Evolutionary conservation across 2,329 filamentous ascomycete genomes (phyloP).

Genomic region (Hypoxylon sp.): DNA sequence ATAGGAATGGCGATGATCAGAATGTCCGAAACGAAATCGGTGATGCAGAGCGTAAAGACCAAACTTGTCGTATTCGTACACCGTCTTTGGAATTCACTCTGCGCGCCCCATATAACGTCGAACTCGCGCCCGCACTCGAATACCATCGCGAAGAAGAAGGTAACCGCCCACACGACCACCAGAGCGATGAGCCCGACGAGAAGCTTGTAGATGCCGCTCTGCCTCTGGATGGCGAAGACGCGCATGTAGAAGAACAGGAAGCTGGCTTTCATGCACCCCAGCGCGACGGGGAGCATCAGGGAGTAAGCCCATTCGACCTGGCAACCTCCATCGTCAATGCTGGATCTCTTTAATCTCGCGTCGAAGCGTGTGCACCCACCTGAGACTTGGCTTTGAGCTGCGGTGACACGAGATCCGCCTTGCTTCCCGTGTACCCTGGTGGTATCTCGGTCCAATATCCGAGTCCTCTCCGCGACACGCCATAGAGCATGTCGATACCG

Average conservation of each 20-base stretch:
- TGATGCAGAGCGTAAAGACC: conserved; percentile 33
- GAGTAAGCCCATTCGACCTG: conserved; percentile 41
- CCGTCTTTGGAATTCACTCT: conserved; percentile 8
- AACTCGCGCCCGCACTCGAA: conserved; percentile 38
- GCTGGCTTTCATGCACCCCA: conserved; percentile 41
- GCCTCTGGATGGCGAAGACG: conserved; percentile 35
- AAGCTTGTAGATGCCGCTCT: conserved; percentile 13
- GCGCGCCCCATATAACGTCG: conserved; percentile 33
- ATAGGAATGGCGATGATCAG: conserved; percentile 38
- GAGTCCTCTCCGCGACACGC: conserved; percentile 29
- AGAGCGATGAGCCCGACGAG: conserved; percentile 29
- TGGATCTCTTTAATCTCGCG: not conserved
- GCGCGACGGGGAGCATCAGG: conserved; percentile 40
- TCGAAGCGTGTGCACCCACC: conserved; percentile 9
- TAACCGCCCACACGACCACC: conserved; percentile 10
- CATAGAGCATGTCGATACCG: conserved; percentile 29
- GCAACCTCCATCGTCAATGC: not conserved
- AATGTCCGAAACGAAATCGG: conserved; percentile 36
- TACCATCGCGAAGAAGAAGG: conserved; percentile 37
- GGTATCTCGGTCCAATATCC: conserved; percentile 30
- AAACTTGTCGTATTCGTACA: conserved; percentile 22
- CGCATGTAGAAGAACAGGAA: conserved; percentile 44
- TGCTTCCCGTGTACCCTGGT: conserved; percentile 16
- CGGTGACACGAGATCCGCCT: conserved; percentile 21
- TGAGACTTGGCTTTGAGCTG: conserved; percentile 33